A percentile compares a stretch with the other conserved stretches of the same genome.
phyloP scores from a whole-genome alignment of 2,329 filamentous ascomycete species.

The Tolypocladium amazonense region DNA sequence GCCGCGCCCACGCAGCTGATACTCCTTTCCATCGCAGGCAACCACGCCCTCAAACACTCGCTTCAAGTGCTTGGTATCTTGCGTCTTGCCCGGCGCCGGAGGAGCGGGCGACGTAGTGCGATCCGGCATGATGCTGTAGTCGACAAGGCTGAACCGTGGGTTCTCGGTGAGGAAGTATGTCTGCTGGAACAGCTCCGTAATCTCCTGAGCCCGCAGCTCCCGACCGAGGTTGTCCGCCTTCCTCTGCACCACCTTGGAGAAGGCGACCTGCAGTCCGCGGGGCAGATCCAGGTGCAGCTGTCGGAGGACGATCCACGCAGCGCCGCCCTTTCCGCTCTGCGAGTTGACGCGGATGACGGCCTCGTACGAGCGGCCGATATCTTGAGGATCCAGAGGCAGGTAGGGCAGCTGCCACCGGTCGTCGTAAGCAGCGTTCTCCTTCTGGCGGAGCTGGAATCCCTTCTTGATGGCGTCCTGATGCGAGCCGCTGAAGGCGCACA shows the following conservation, averaged over 20 bases:
- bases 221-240: slow-evolving; percentile 71
- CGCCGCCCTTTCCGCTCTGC: slow-evolving; percentile 88
- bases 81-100: slow-evolving; percentile 56
- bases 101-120: slow-evolving; percentile 66
- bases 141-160: slow-evolving; percentile 74
- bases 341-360: slow-evolving; percentile 97
- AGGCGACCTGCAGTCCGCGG: slow-evolving; percentile 83
- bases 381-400: slow-evolving; percentile 81
- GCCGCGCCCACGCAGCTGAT: slow-evolving; percentile 67
- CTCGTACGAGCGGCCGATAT: slow-evolving; percentile 95
- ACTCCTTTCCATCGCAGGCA: slow-evolving; percentile 69
- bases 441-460: slow-evolving; percentile 64
- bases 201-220: slow-evolving; percentile 76
- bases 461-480: slow-evolving; percentile 98
- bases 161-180: slow-evolving; percentile 80
- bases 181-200: slow-evolving; percentile 76
- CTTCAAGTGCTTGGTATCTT: slow-evolving; percentile 67
- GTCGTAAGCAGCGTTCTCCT: slow-evolving; percentile 46
- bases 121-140: slow-evolving; percentile 85
- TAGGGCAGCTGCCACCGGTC: slow-evolving; percentile 80
- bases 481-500: slow-evolving; percentile 81
- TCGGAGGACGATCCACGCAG: slow-evolving; percentile 86
- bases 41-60: slow-evolving; percentile 80
- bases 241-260: slow-evolving; percentile 76
- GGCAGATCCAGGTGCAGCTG: slow-evolving; percentile 87